Percentiles rank a stretch among this genome's conserved stretches.
phyloP scores from a whole-genome alignment of 2,329 filamentous ascomycete genomes.

The Huntiella bhutanensis region DNA sequence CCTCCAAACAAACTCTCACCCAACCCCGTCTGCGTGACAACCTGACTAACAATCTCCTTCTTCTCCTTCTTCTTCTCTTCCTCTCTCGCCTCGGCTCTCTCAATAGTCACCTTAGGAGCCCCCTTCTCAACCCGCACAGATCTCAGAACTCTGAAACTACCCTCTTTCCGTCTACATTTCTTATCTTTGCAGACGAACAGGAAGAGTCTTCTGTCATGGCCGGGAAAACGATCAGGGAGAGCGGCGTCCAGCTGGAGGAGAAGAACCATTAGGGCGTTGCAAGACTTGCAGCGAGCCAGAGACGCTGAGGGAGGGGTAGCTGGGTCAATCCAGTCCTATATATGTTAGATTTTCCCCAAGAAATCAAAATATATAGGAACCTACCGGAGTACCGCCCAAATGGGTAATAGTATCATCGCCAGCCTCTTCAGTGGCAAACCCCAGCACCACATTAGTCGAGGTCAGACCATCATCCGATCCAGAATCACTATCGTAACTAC shows the following conservation, averaged over 20 bases:
- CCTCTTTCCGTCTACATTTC: conserved; percentile 62
- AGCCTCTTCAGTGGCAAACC: conserved; percentile 65
- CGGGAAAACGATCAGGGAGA: conserved; percentile 67
- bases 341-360: neutral
- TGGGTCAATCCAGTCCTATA: conserved; percentile 67
- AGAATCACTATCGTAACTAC: conserved; percentile 73
- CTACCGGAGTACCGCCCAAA: conserved; percentile 70
- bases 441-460: conserved; percentile 74
- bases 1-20: conserved; percentile 55
- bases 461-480: conserved; percentile 50
- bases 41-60: conserved; percentile 17
- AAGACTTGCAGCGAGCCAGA: conserved; percentile 71
- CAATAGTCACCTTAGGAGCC: conserved; percentile 15
- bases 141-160: conserved; percentile 59
- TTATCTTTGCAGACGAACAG: conserved; percentile 66
- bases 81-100: conserved; percentile 8
- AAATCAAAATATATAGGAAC: conserved; percentile 17
- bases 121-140: conserved; percentile 39
- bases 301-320: conserved; percentile 51
- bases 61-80: conserved; percentile 19
- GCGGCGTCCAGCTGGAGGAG: conserved; percentile 85
- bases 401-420: conserved; percentile 73
- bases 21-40: conserved; percentile 22
- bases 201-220: conserved; percentile 75
- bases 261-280: conserved; percentile 65